These are phyloP conservation scores for Breviolum minutum DNA, from an alignment of 73 alveolate genomes.

Conservation along the genomic window DNA sequence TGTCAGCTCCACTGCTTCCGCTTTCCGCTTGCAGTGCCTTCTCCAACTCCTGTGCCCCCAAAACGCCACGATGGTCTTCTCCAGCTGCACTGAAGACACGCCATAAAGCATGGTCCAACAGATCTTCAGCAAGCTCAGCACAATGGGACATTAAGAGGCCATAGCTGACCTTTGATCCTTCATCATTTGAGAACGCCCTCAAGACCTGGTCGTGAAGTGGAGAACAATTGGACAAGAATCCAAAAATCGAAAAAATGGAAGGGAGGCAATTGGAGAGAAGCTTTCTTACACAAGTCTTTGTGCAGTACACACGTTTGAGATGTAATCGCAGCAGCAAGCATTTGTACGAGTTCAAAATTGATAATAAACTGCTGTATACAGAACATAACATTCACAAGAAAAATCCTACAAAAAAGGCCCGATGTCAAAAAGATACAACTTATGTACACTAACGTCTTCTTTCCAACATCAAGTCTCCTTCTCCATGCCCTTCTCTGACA, in stretches of 20 bases:
- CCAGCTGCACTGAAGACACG: slow-evolving; percentile 85
- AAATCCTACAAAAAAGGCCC: too few relatives aligned
- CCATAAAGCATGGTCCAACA: slow-evolving; percentile 76
- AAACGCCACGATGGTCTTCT: slow-evolving; percentile 64
- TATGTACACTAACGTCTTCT: too few relatives aligned
- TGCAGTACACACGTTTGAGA: too few relatives aligned
- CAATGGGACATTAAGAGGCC: slow-evolving; percentile 45
- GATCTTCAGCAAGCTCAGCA: slow-evolving; percentile 51
- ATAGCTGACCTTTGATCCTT: not conserved
- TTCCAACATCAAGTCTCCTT: not conserved
- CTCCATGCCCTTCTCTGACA: slow-evolving; percentile 47
- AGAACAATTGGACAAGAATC: too few relatives aligned
- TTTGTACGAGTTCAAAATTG: too few relatives aligned
- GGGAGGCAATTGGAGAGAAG: too few relatives aligned
- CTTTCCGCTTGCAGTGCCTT: slow-evolving; percentile 53
- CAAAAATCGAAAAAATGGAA: too few relatives aligned
- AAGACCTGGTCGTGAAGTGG: not conserved
- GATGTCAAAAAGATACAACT: too few relatives aligned
- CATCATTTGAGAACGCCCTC: slow-evolving; percentile 40
- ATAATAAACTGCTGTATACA: too few relatives aligned
- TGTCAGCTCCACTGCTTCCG: slow-evolving; percentile 31
- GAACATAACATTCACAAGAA: too few relatives aligned
- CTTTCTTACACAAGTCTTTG: too few relatives aligned
- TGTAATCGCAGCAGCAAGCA: too few relatives aligned
- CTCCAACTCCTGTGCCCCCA: slow-evolving; percentile 72